Evolutionary conservation across 345 rosid species (phyloP).

Genomic region (Sisymbrium irio): DNA sequence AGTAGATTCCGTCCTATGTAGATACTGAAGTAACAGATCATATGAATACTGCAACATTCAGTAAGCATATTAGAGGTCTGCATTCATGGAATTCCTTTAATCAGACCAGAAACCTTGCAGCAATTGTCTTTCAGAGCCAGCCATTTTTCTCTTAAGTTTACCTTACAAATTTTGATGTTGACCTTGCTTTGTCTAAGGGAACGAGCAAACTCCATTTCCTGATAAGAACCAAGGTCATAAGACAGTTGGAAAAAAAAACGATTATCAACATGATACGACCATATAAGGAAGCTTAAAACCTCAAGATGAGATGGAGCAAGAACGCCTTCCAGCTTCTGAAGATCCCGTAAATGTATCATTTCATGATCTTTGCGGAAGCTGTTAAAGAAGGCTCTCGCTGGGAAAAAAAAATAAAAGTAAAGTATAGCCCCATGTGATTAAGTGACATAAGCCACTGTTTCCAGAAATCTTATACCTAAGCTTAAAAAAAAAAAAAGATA

Average conservation of each 20-base stretch:
- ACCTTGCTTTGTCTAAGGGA: slow-evolving; percentile 81
- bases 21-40: slow-evolving; percentile 87
- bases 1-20: slow-evolving; percentile 74
- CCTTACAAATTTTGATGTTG: slow-evolving; percentile 92
- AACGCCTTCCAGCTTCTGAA: slow-evolving; percentile 93
- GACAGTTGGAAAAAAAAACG: neutral
- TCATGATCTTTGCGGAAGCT: slow-evolving; percentile 87
- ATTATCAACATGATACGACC: neutral
- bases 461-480: neutral
- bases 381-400: slow-evolving; percentile 77
- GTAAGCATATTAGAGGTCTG: slow-evolving; percentile 22
- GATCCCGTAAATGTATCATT: slow-evolving; percentile 79
- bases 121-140: neutral
- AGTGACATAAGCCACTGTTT: neutral
- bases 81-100: slow-evolving; percentile 3
- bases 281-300: slow-evolving; percentile 42
- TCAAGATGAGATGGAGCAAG: slow-evolving; percentile 90
- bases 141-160: slow-evolving; percentile 19
- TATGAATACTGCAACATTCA: slow-evolving; percentile 71
- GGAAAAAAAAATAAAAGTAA: neutral
- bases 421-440: neutral
- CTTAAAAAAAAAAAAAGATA: neutral
- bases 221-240: slow-evolving; percentile 21
- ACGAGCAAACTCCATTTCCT: slow-evolving; percentile 99
- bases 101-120: slow-evolving; percentile 13